phyloP scores from a whole-genome alignment of 2,329 filamentous ascomycete species.

The Trichoderma atrobrunneum region DNA sequence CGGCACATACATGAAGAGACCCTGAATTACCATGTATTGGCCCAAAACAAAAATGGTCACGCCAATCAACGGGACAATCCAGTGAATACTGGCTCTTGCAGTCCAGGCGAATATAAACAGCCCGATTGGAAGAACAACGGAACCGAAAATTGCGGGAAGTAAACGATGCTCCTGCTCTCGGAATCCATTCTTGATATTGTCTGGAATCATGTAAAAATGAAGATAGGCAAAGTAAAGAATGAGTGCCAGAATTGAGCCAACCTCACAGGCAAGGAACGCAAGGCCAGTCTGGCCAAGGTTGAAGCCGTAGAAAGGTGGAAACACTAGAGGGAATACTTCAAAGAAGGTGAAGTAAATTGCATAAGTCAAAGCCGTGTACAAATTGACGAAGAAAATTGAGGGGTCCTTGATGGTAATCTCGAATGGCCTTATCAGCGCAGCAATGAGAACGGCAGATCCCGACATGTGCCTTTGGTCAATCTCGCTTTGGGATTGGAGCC shows the following conservation, averaged over 20 bases:
- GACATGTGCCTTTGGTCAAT: constrained; percentile 25
- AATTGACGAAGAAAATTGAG: constrained; percentile 32
- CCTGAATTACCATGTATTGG: background rate
- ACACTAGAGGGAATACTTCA: constrained; percentile 1
- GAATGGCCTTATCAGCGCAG: constrained; percentile 29
- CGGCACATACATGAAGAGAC: background rate
- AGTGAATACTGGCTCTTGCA: background rate
- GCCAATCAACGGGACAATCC: background rate
- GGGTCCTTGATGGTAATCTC: constrained; percentile 36
- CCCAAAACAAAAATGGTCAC: background rate
- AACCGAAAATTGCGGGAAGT: background rate
- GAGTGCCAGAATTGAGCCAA: background rate
- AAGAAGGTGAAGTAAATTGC: constrained; percentile 23
- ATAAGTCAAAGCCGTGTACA: constrained; percentile 46
- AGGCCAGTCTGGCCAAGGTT: constrained; percentile 1
- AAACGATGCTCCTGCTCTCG: background rate
- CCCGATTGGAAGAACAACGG: background rate
- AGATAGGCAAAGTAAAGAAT: constrained; percentile 4
- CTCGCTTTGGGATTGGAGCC: constrained; percentile 24
- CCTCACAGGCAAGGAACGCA: background rate
- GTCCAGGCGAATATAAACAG: constrained; percentile 9
- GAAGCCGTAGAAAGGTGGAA: background rate
- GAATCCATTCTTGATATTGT: background rate
- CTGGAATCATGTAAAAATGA: background rate
- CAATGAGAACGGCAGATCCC: constrained; percentile 21